These are phyloP conservation scores for Aspergillus panamensis DNA, from an alignment of 495 filamentous ascomycete genomes.

Conservation along the genomic window DNA sequence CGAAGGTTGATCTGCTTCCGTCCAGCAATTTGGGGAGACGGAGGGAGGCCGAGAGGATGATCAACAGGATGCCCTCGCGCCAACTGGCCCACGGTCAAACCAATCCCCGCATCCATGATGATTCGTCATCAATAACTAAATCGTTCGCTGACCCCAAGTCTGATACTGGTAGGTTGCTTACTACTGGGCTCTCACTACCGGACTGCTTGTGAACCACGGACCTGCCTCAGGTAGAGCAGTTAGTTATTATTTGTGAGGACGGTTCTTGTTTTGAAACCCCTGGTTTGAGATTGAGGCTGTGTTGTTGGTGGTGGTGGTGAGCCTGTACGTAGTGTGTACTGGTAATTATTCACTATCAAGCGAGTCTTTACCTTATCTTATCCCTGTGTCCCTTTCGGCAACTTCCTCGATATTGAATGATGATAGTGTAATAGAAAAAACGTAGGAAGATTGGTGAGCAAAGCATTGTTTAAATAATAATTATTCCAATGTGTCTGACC, in stretches of 20 bases:
- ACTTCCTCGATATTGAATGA: not conserved
- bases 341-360: not conserved
- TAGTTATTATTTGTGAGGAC: not conserved
- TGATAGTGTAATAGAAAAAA: too few relatives aligned
- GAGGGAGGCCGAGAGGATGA: not conserved
- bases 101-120: not conserved
- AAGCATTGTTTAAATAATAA: too few relatives aligned
- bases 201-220: not conserved
- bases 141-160: not conserved
- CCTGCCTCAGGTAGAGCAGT: not conserved
- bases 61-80: not conserved
- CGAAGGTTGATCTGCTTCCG: not conserved
- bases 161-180: not conserved
- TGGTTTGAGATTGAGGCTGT: not conserved
- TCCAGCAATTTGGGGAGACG: not conserved
- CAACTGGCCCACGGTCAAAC: not conserved
- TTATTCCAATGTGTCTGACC: too few relatives aligned
- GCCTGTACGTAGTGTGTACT: not conserved
- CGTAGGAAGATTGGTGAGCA: too few relatives aligned
- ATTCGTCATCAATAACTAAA: constrained; percentile 1
- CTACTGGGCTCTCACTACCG: not conserved
- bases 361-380: not conserved
- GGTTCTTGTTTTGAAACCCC: not conserved
- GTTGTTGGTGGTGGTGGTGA: not conserved
- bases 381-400: not conserved